Base-by-base conservation (phyloP, 257 asterid species). In the Salvia rosmarinus region DNA sequence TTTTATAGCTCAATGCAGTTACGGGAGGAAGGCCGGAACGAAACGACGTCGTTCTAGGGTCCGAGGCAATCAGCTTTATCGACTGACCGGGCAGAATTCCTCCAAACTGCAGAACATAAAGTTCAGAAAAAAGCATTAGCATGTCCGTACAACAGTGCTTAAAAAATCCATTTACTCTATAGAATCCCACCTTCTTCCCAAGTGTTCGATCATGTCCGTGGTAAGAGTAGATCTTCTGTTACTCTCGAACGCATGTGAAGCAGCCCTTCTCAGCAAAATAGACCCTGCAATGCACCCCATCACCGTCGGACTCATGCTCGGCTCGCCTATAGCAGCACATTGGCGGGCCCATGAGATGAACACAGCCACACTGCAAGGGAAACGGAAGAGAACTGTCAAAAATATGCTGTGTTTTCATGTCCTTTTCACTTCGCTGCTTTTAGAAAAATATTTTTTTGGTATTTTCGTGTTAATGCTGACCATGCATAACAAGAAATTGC, bases 171-270 rank as follows among this genome's bases (percentile, higher is more conserved):
- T 72, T 14, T 28, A 32, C 4, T 47, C 12, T 6, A 67, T 19
- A 51, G 34, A 54, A 68, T 13, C 17, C 10, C 16, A 94, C 96
- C 98, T 89, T 79, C 62, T 67, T 69, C 97, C 99, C 85, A 95
- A 75, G 85, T 84, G 87, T 59, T 91, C 88, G 5, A 91, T 95
- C 81, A 91, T 95, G 79, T 91, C 98, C 0, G 86, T 66, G 0
- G 96, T 95, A 47, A 95, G 93, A 35, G 96, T 95, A 28, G 96
- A 88, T 77, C 99, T 89, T 82, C 83, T 80, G 79, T 89, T 89
- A 30, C 70, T 77, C 77, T 84, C 77, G 59, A 91, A 95, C 10
- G 98, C 98, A 67, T 77, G 80, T 13, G 95, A 82, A 25, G 99
- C 93, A 67, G 99, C 96, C 60, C 83, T 82, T 71, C 99, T 86